Evolutionary conservation across 1,139 yeast species (phyloP), one percentile per base, ranked within the genome.

Genomic region (Suzukiozyma palmioleophila): DNA sequence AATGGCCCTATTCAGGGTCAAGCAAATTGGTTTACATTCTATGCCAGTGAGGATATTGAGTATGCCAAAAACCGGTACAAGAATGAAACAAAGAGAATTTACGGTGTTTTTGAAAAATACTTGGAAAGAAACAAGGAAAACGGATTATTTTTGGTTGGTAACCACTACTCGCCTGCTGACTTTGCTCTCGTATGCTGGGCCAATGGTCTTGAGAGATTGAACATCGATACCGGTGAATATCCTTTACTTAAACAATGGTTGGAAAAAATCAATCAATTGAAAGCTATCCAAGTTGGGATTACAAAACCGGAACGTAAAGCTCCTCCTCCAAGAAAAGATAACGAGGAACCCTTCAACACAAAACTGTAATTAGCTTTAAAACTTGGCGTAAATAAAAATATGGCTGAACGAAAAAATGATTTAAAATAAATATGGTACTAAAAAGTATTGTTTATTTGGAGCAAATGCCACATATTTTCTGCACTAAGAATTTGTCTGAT

Each of bases 1-100:
- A 60, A 75, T 37, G 81, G 83, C 18, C 84, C 85, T 41, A 74
- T 75, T 70, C 78, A 72, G 47, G 84, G 84, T 9, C 83, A 79
- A 51, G 77, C 75, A 28, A 57, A 60, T 45, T 79, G 74, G 53
- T 80, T 77, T 53, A 38, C 41, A 3, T 30, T 51, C 2, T 68
- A 40, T 49, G 77, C 81, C 3, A 57, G 62, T 0, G 82, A 70
- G 41, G 67, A 75, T 49, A 54, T 75, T 32, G 76, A 69, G 25
- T 77, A 75, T 48, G 84, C 69, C n/a, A 69, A 73, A 39, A 59
- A 69, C 26, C 64, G 85, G 43, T 81, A 73, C 51, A 43, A 50
- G 11, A 64, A 61, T 18, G 85, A 80, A 49, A 69, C 79, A 8
- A 61, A 66, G 37, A 64, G 85, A 47, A 63, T 79, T 32, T 74